Base-by-base conservation (phyloP, 176 grass and related monocot genomes). In the Paspalum notatum region DNA sequence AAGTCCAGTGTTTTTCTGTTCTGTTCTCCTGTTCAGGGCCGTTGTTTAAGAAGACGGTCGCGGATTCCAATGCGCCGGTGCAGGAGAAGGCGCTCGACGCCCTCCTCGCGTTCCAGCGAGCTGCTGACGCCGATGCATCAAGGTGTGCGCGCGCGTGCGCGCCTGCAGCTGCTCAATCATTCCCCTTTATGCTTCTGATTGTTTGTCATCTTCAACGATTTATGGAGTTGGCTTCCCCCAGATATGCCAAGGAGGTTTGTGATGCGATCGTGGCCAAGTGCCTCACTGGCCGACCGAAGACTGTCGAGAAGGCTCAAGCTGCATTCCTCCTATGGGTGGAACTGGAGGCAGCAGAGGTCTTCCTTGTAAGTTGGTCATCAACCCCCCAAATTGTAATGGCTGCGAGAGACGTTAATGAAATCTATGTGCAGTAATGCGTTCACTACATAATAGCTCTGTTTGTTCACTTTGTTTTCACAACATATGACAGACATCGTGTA, bases 81-180 rank as follows among this genome's bases (percentile, higher is more conserved):
- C 96, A 99, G 82, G 96, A 99, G 93, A 99, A 95, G 72, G 96
- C 93, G 27, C 54, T 99, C 38, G 93, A 99, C 86, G 96, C 92
- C 49, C 90, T 99, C 32, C 85, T 95, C 78, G 90, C 90, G 12
- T 99, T 99, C 79, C 86, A 86, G 57, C 91, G 93, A 68, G 96
- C 96, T 6, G 89, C 96, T 14, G 96, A 99, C 80, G 90, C 96
- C 11, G 96, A 99, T 82, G 90, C 80, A 11, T 90, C 87, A 7
- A 95, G 93, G 96, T 95, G 76, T 17, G 52, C 64, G 24, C 1
- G 2, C 32, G 2, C 32, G n/a, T n/a, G n/a, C 32, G 2, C 32
- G 61, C 76, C 61, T 71, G 24, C 43, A 68, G 69, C 22, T 55
- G 43, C 55, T 66, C 22, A 38, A 5, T 15, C 71, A 38, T 89